Conservation (phyloP, 2,329 filamentous ascomycete genomes). For the Aspergillus sp. region DNA sequence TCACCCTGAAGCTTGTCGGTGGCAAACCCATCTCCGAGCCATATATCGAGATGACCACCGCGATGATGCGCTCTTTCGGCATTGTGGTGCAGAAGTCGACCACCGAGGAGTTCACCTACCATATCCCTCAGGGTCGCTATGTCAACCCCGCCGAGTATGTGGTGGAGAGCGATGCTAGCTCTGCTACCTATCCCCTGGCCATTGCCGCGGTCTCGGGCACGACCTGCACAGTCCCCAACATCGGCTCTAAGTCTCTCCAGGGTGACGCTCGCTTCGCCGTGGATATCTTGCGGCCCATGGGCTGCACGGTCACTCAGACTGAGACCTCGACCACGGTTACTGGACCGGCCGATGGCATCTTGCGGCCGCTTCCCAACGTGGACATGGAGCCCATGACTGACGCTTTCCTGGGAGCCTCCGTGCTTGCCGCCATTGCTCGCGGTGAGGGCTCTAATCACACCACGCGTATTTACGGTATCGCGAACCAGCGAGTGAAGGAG, state of each 20-base stretch:
- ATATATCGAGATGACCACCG: conserved; percentile 98
- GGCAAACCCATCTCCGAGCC: conserved; percentile 95
- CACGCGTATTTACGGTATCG: conserved; percentile 88
- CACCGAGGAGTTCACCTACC: conserved; percentile 84
- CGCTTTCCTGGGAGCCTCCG: conserved; percentile 92
- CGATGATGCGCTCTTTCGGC: conserved; percentile 95
- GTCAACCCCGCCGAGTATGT: conserved; percentile 80
- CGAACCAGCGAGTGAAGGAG: conserved; percentile 96
- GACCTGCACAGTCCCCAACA: conserved; percentile 93
- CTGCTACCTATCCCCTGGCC: conserved; percentile 91
- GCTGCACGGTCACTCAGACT: conserved; percentile 83
- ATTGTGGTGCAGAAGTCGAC: conserved; percentile 73
- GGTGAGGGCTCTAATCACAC: conserved; percentile 60
- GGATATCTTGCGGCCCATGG: conserved; percentile 88
- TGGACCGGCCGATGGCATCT: conserved; percentile 70
- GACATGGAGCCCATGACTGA: conserved; percentile 99
- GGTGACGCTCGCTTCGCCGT: conserved; percentile 93
- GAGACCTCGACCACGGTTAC: conserved; percentile 86
- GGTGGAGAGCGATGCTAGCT: conserved; percentile 96
- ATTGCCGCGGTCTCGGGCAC: conserved; percentile 94
- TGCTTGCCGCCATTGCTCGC: conserved; percentile 82
- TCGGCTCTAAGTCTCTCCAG: conserved; percentile 86
- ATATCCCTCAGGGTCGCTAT: conserved; percentile 83
- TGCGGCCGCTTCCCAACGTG: conserved; percentile 75
- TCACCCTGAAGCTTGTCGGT: conserved; percentile 86